Conservation (phyloP, 495 filamentous ascomycete species). For the Penicillium bovifimosum region DNA sequence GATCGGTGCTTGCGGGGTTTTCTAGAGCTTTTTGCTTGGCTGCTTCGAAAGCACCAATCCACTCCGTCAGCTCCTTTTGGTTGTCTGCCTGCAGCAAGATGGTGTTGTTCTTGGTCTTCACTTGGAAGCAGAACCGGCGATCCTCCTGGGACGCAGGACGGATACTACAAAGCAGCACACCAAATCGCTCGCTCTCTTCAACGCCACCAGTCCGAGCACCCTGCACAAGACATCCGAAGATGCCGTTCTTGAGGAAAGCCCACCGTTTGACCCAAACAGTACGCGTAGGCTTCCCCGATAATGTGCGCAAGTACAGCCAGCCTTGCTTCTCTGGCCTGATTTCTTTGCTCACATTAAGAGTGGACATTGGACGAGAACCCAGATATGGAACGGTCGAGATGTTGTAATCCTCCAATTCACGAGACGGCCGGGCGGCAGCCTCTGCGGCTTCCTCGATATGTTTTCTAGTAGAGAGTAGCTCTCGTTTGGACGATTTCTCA, state of each 20-base stretch:
- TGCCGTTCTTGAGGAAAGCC: conserved; percentile 92
- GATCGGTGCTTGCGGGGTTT: conserved; percentile 58
- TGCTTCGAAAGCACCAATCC: conserved; percentile 86
- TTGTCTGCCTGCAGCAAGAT: conserved; percentile 90
- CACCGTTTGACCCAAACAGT: conserved; percentile 84
- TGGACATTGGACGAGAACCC: conserved; percentile 63
- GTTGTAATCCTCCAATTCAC: conserved; percentile 91
- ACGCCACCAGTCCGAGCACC: conserved; percentile 78
- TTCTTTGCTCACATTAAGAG: conserved; percentile 39
- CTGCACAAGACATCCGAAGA: conserved; percentile 94
- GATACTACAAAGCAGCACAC: conserved; percentile 87
- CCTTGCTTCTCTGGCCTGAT: conserved; percentile 75
- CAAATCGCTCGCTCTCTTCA: conserved; percentile 92
- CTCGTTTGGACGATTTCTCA: conserved; percentile 70
- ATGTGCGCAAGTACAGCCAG: conserved; percentile 79
- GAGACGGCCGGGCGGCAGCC: conserved; percentile 64
- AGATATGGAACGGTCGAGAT: conserved; percentile 79
- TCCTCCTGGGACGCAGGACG: conserved; percentile 90
- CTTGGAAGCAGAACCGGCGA: conserved; percentile 93
- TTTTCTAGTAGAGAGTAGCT: conserved; percentile 70
- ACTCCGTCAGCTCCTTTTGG: conserved; percentile 80
- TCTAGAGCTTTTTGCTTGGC: conserved; percentile 91
- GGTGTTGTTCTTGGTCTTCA: conserved; percentile 93
- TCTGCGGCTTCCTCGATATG: conserved; percentile 80
- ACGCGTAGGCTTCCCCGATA: conserved; percentile 82